These are phyloP conservation scores for Aspergillus jensenii DNA, from an alignment of 2,329 filamentous ascomycete species.

Conservation along the genomic window DNA sequence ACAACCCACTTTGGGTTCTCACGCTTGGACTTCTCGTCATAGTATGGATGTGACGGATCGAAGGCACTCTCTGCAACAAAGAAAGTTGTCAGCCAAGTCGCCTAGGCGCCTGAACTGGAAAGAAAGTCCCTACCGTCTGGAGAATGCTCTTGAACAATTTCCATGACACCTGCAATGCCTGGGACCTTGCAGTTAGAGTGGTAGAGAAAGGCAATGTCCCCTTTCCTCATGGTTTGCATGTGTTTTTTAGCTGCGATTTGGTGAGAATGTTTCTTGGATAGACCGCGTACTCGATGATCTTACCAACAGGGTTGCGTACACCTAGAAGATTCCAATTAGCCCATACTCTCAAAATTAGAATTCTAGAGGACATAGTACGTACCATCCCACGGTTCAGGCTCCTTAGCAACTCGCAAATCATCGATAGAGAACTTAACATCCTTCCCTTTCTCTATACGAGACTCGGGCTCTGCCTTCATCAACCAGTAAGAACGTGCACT, in stretches of 20 bases:
- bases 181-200: conserved; percentile 91
- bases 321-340: conserved; percentile 29
- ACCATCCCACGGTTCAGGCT: conserved; percentile 92
- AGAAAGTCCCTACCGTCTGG: conserved; percentile 64
- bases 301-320: conserved; percentile 46
- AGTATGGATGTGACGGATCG: conserved; percentile 73
- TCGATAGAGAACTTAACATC: conserved; percentile 96
- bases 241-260: conserved; percentile 70
- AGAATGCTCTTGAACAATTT: conserved; percentile 80
- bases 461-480: conserved; percentile 85
- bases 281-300: conserved; percentile 13
- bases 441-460: conserved; percentile 78
- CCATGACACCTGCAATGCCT: conserved; percentile 84
- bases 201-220: conserved; percentile 95
- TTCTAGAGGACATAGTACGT: conserved; percentile 33
- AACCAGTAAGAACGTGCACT: conserved; percentile 65
- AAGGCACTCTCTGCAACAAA: conserved; percentile 62
- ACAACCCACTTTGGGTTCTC: conserved; percentile 79
- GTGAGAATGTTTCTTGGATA: conserved; percentile 17
- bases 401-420: conserved; percentile 69
- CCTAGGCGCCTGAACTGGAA: conserved; percentile 10
- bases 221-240: conserved; percentile 84
- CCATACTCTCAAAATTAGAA: background rate
- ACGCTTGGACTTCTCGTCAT: conserved; percentile 72
- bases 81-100: conserved; percentile 9